These are phyloP conservation scores for maize (Zea mays) DNA, from an alignment of 176 grass and related monocot species.

Conservation along the genomic window Zm-B73-REFERENCE-NAM-5.0 NC_050104.1:133320001-133320500, in stretches of 20 bases:
- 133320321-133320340: slow-evolving; percentile 25
- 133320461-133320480: slow-evolving; percentile 53
- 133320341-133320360: slow-evolving; percentile 32
- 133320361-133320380: slow-evolving; percentile 38
- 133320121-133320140: background rate
- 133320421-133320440: slow-evolving; percentile 66
- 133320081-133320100: background rate
- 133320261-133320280: slow-evolving; percentile 4
- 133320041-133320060: too few species aligned
- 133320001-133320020: background rate
- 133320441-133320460: slow-evolving; percentile 60
- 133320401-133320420: slow-evolving; percentile 68
- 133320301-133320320: slow-evolving; percentile 18
- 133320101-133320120: background rate
- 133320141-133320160: slow-evolving; percentile 25
- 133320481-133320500: slow-evolving; percentile 54
- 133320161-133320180: slow-evolving; percentile 45
- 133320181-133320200: slow-evolving; percentile 14
- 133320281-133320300: slow-evolving; percentile 19
- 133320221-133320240: slow-evolving; percentile 23
- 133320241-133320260: slow-evolving; percentile 39
- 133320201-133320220: background rate
- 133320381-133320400: slow-evolving; percentile 65
- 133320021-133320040: background rate
- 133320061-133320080: too few species aligned